Percentiles rank a stretch among this genome's conserved stretches.
phyloP scores from a whole-genome alignment of 2,329 filamentous ascomycete species.

The Botryotinia convoluta region DNA sequence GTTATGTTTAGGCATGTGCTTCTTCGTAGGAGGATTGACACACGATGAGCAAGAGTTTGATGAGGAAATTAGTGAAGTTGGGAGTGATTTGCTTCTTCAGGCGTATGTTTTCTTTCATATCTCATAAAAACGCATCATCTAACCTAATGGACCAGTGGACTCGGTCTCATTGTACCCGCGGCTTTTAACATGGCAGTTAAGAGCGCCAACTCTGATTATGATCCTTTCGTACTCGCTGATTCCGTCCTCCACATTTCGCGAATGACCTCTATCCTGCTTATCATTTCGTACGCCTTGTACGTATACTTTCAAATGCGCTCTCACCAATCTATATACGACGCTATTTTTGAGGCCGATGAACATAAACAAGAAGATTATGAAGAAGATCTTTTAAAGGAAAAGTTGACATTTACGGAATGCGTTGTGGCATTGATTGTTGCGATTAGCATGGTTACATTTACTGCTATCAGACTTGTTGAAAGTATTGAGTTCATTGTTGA shows the following conservation, averaged over 20 bases:
- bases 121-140: not conserved
- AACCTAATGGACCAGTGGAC: conserved; percentile 40
- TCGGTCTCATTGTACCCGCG: conserved; percentile 45
- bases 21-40: conserved; percentile 70
- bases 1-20: conserved; percentile 76
- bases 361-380: conserved; percentile 62
- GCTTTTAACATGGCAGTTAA: conserved; percentile 49
- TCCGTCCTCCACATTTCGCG: conserved; percentile 66
- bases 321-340: conserved; percentile 74
- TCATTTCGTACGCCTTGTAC: conserved; percentile 66
- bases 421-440: conserved; percentile 62
- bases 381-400: conserved; percentile 58
- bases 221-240: conserved; percentile 44
- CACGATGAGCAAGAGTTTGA: conserved; percentile 70
- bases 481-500: conserved; percentile 64
- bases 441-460: conserved; percentile 67
- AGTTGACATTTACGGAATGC: conserved; percentile 74
- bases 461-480: conserved; percentile 70
- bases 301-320: conserved; percentile 71
- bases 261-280: conserved; percentile 66
- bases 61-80: conserved; percentile 73
- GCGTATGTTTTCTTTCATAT: conserved; percentile 53
- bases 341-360: conserved; percentile 70
- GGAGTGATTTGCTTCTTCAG: conserved; percentile 72
- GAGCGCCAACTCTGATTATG: conserved; percentile 27